These are phyloP conservation scores for Monilinia fructicola DNA, from an alignment of 2,329 filamentous ascomycete species.

Conservation along the genomic window DNA sequence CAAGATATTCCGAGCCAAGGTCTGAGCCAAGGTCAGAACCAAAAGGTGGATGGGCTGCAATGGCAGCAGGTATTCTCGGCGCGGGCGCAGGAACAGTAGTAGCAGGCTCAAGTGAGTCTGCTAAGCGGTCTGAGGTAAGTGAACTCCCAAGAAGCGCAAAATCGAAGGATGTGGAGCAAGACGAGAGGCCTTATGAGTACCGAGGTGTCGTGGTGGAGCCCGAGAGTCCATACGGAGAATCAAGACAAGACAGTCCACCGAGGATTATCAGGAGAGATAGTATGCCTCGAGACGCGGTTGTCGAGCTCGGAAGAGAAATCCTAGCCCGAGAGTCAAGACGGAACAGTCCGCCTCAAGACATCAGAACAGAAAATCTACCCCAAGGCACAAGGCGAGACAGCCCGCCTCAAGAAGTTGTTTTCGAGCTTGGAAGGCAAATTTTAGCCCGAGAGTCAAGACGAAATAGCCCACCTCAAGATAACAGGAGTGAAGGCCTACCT, in stretches of 20 bases:
- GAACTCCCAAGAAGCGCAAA: conserved; percentile 8
- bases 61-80: conserved; percentile 52
- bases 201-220: conserved; percentile 33
- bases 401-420: neutral
- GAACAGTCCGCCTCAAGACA: conserved; percentile 8
- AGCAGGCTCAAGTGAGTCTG: conserved; percentile 32
- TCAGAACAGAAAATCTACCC: conserved; percentile 4
- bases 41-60: conserved; percentile 49
- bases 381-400: conserved; percentile 3
- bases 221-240: conserved; percentile 28
- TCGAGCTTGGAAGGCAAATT: neutral
- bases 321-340: neutral
- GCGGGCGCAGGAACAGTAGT: conserved; percentile 42
- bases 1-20: conserved; percentile 22
- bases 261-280: neutral
- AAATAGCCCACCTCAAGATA: conserved; percentile 12
- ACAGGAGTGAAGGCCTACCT: neutral
- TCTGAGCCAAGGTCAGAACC: neutral
- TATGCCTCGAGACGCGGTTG: neutral
- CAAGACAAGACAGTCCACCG: conserved; percentile 24
- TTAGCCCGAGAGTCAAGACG: conserved; percentile 12
- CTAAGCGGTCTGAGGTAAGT: conserved; percentile 23
- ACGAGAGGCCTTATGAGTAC: conserved; percentile 34
- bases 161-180: conserved; percentile 24
- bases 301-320: conserved; percentile 4